phyloP scores from a whole-genome alignment of 805 yeast species.

The Teunomyces lycoperdinae region DNA sequence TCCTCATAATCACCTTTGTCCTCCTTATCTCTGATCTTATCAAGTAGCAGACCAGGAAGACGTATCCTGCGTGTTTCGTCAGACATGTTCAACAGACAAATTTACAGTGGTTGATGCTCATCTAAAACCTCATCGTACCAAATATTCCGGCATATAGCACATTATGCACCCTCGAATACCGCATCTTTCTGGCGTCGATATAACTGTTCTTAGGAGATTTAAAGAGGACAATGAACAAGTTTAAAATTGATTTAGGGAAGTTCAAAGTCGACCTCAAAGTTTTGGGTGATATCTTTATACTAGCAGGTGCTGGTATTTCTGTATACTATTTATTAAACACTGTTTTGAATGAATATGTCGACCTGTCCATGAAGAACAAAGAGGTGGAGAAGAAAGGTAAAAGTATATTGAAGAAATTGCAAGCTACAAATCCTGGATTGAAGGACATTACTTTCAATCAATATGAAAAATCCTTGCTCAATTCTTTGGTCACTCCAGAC shows the following conservation, averaged over 20 bases:
- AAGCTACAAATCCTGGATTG: slow-evolving; percentile 54
- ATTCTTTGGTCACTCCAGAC: slow-evolving; percentile 77
- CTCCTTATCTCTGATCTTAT: slow-evolving; percentile 44
- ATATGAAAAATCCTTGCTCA: slow-evolving; percentile 76
- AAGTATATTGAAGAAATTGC: slow-evolving; percentile 34
- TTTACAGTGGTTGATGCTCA: neutral
- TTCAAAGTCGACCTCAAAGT: slow-evolving; percentile 37
- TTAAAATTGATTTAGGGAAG: slow-evolving; percentile 37
- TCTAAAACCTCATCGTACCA: slow-evolving; percentile 1
- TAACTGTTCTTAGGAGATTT: neutral
- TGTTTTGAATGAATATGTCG: slow-evolving; percentile 34
- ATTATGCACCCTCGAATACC: neutral
- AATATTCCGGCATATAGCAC: neutral
- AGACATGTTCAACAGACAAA: neutral
- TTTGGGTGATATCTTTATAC: slow-evolving; percentile 40
- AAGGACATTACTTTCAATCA: slow-evolving; percentile 54
- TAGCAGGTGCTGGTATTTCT: slow-evolving; percentile 64
- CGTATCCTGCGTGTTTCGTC: slow-evolving; percentile 45
- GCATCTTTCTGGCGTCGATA: neutral
- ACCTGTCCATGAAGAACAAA: slow-evolving; percentile 43
- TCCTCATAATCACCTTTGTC: slow-evolving; percentile 45
- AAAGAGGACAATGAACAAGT: slow-evolving; percentile 22
- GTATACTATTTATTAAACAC: slow-evolving; percentile 59
- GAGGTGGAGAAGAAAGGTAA: slow-evolving; percentile 63
- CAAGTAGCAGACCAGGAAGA: slow-evolving; percentile 53